Percentiles rank a stretch among this genome's conserved stretches.
Conservation (phyloP, 257 asterid genomes). For the Mentha longifolia region DNA sequence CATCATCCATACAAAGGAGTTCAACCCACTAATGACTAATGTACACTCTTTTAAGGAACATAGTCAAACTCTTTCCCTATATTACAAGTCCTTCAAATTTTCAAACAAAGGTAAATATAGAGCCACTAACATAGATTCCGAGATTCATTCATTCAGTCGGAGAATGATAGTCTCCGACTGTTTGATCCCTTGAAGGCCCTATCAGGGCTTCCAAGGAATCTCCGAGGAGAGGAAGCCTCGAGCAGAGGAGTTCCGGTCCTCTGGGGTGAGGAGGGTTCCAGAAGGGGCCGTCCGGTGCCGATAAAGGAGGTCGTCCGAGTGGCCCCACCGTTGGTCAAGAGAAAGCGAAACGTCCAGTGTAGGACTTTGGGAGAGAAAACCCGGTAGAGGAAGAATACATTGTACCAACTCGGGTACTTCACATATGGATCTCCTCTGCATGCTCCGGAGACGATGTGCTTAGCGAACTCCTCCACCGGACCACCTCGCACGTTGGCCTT, state of each 20-base stretch:
- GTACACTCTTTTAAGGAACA: background rate
- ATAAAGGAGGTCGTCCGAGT: constrained; percentile 71
- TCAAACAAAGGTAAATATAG: constrained; percentile 5
- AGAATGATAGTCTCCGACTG: constrained; percentile 38
- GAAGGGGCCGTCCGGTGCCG: constrained; percentile 74
- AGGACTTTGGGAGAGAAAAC: constrained; percentile 84
- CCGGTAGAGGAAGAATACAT: constrained; percentile 68
- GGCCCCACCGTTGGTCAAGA: constrained; percentile 49
- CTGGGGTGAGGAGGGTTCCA: constrained; percentile 46
- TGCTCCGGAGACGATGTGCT: constrained; percentile 71
- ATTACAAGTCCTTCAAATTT: background rate
- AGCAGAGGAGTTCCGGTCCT: constrained; percentile 33
- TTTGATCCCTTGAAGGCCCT: constrained; percentile 30
- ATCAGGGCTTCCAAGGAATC: constrained; percentile 21
- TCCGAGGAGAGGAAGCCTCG: constrained; percentile 42
- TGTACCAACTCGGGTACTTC: constrained; percentile 90
- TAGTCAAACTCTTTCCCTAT: background rate
- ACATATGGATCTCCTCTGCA: constrained; percentile 85
- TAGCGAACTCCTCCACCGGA: constrained; percentile 84
- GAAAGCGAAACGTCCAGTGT: constrained; percentile 71
- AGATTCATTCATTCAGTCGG: constrained; percentile 32
- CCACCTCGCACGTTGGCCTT: constrained; percentile 74
- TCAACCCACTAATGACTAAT: background rate
- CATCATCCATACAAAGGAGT: background rate
- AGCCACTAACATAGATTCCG: background rate